Conservation (phyloP, 2,329 filamentous ascomycete species). For the Pyricularia pennisetigena region DNA sequence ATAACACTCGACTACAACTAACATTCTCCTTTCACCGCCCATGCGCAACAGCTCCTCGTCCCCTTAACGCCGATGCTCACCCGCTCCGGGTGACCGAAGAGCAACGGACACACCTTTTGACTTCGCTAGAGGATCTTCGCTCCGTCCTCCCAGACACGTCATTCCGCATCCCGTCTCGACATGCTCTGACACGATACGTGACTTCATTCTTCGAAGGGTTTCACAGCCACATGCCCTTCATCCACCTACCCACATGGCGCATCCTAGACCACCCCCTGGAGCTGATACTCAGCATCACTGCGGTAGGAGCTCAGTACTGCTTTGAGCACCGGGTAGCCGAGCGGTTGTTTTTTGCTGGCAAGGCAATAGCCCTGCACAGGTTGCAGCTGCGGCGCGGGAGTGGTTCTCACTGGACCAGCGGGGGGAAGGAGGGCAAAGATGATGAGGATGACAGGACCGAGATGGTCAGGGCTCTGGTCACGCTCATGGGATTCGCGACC, state of each 20-base stretch:
- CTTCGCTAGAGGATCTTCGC: conserved; percentile 2
- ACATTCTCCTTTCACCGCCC: background rate
- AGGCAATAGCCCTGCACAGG: conserved; percentile 30
- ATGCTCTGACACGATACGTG: conserved; percentile 11
- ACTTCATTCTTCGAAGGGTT: conserved; percentile 13
- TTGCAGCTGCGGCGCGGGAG: background rate
- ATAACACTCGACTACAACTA: too few species aligned
- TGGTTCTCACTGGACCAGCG: background rate
- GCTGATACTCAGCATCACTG: conserved; percentile 38
- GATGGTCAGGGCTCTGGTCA: conserved; percentile 35
- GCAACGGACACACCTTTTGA: background rate
- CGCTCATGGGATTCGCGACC: conserved; percentile 48
- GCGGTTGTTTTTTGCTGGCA: conserved; percentile 46
- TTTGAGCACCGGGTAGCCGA: conserved; percentile 41
- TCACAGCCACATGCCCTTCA: conserved; percentile 39
- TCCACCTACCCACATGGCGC: conserved; percentile 11
- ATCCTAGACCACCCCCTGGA: conserved; percentile 18
- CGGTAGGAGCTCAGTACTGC: conserved; percentile 35
- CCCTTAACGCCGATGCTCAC: background rate
- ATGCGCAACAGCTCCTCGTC: background rate
- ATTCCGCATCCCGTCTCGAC: conserved; percentile 10
- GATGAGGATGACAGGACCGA: conserved; percentile 26
- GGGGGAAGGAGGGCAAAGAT: background rate
- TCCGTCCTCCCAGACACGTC: background rate
- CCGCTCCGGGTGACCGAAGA: background rate